Evolutionary conservation across 2,329 filamentous ascomycete genomes (phyloP).

Genomic region (Cercospora beticola): DNA sequence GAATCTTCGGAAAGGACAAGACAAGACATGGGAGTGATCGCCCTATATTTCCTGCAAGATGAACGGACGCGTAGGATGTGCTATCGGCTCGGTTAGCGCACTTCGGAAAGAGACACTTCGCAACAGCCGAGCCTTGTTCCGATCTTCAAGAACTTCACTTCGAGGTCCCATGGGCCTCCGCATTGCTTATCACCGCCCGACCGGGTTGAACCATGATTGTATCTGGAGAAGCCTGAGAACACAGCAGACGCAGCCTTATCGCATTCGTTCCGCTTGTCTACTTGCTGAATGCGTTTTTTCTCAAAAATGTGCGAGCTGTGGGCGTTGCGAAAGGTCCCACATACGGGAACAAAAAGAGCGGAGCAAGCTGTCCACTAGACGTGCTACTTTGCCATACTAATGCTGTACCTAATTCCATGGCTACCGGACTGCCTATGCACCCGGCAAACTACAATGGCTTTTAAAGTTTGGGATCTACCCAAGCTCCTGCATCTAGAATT

Average conservation of each 20-base stretch:
- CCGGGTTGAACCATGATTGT: not conserved
- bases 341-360: not conserved
- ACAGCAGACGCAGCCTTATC: not conserved
- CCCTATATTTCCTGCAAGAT: not conserved
- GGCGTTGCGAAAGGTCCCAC: not conserved
- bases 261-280: not conserved
- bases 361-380: not conserved
- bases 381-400: not conserved
- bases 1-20: not conserved
- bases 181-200: not conserved
- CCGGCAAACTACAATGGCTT: not conserved
- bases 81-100: not conserved
- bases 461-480: constrained; percentile 1
- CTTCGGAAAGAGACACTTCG: not conserved
- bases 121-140: not conserved
- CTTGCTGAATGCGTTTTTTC: not conserved
- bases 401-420: not conserved
- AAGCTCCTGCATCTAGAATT: not conserved
- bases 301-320: not conserved
- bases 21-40: not conserved
- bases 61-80: not conserved
- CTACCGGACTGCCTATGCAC: not conserved
- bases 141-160: not conserved
- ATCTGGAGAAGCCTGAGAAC: not conserved
- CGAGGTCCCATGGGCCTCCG: not conserved